These are phyloP conservation scores for Piedraia hortae DNA, from an alignment of 2,329 filamentous ascomycete species.

Conservation along the genomic window DNA sequence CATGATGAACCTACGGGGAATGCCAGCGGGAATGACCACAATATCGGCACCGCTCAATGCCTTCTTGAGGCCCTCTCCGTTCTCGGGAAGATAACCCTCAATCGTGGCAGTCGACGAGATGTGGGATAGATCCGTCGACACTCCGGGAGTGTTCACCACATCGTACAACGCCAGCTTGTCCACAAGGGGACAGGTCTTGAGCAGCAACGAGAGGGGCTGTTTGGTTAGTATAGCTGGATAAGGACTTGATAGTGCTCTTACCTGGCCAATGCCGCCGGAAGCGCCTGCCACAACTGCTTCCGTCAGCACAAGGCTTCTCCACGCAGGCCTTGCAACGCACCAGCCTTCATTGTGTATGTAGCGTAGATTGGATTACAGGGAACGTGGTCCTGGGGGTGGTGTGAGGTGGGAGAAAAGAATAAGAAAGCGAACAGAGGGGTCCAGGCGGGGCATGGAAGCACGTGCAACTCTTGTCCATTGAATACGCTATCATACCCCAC, in stretches of 20 bases:
- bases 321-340: conserved; percentile 1
- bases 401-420: no score
- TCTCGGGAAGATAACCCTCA: conserved; percentile 62
- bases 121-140: conserved; percentile 87
- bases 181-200: conserved; percentile 71
- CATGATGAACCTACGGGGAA: conserved; percentile 40
- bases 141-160: conserved; percentile 96
- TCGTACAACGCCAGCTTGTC: conserved; percentile 92
- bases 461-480: neutral
- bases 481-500: neutral
- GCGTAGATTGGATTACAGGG: no score
- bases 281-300: conserved; percentile 67
- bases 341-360: conserved; percentile 3
- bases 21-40: conserved; percentile 88
- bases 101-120: conserved; percentile 79
- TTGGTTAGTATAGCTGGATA: neutral
- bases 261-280: conserved; percentile 95
- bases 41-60: conserved; percentile 86
- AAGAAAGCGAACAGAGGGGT: no score
- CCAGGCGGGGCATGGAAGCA: no score
- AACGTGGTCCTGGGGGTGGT: no score
- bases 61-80: conserved; percentile 56
- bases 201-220: conserved; percentile 80
- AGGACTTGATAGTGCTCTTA: conserved; percentile 18
- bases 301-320: neutral